Evolutionary conservation across 2,329 filamentous ascomycete species (phyloP).

Genomic region (Annulohypoxylon truncatum): DNA sequence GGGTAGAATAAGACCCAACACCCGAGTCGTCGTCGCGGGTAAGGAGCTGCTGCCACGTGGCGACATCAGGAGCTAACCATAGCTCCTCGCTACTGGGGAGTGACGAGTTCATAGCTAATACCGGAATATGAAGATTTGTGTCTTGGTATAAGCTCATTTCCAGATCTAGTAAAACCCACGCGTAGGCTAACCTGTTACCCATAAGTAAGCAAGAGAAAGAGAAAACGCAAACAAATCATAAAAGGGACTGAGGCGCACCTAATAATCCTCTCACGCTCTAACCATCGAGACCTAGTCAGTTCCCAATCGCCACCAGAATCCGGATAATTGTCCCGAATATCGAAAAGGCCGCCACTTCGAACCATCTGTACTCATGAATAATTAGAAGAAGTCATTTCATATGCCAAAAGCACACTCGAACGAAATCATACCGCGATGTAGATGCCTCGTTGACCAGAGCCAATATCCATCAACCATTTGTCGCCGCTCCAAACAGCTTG

Average conservation of each 20-base stretch:
- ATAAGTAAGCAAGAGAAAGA: neutral
- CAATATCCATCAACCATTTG: conserved; percentile 29
- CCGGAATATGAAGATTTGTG: conserved; percentile 19
- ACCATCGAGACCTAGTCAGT: conserved; percentile 4
- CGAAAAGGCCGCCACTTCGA: conserved; percentile 23
- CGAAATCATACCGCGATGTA: conserved; percentile 18
- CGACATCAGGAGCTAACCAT: conserved; percentile 15
- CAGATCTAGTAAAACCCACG: conserved; percentile 22
- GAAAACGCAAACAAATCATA: neutral
- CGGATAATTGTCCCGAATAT: conserved; percentile 9
- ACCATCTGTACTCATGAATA: conserved; percentile 14
- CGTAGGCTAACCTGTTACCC: conserved; percentile 11
- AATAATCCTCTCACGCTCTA: conserved; percentile 22
- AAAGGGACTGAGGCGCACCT: neutral
- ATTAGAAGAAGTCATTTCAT: neutral
- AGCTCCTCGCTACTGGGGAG: conserved; percentile 19
- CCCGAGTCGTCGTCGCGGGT: conserved; percentile 14
- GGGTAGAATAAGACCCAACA: conserved; percentile 3
- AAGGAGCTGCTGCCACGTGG: conserved; percentile 13
- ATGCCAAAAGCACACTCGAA: neutral
- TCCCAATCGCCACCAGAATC: conserved; percentile 7
- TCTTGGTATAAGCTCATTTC: conserved; percentile 26
- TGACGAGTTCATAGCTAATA: conserved; percentile 16
- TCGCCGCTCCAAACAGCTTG: conserved; percentile 27
- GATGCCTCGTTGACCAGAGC: conserved; percentile 18